These are phyloP conservation scores for Phytophthora meadii DNA, from an alignment of 352 stramenopile species.

Conservation along the genomic window DNA sequence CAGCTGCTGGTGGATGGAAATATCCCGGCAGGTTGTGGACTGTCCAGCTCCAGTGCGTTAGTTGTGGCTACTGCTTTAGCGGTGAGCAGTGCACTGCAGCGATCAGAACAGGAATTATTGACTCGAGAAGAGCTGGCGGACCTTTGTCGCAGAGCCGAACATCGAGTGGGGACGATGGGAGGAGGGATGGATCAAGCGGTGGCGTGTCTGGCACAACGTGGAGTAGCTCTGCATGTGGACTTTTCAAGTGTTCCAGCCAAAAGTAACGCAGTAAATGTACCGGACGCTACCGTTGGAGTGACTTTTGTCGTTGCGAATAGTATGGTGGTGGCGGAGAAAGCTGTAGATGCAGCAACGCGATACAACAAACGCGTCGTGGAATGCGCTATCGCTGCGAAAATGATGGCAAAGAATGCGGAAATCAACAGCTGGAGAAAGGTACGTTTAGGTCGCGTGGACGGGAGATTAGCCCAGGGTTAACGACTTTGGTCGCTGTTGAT, in stretches of 20 bases:
- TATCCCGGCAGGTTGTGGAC: constrained; percentile 70
- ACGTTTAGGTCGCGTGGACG: background rate
- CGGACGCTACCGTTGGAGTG: constrained; percentile 31
- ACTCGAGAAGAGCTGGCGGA: constrained; percentile 58
- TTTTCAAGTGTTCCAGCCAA: constrained; percentile 46
- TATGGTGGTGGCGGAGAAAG: constrained; percentile 73
- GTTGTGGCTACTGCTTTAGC: constrained; percentile 75
- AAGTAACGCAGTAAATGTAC: constrained; percentile 22
- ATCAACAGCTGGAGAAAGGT: constrained; percentile 55
- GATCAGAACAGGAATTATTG: constrained; percentile 13
- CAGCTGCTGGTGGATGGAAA: constrained; percentile 71
- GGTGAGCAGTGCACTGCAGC: constrained; percentile 23
- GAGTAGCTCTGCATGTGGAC: constrained; percentile 63
- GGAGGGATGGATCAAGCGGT: constrained; percentile 89
- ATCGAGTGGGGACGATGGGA: constrained; percentile 75
- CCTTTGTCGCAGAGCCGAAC: constrained; percentile 61
- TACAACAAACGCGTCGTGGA: constrained; percentile 89
- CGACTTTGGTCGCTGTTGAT: background rate
- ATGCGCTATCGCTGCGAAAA: constrained; percentile 74
- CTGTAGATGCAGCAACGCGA: constrained; percentile 57
- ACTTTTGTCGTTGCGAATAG: constrained; percentile 84
- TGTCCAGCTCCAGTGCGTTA: constrained; percentile 85
- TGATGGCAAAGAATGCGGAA: constrained; percentile 59
- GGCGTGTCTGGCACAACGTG: constrained; percentile 55
- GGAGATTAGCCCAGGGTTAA: background rate